These are phyloP conservation scores for Hypomyces rosellus DNA, from an alignment of 2,329 filamentous ascomycete species.

Conservation along the genomic window DNA sequence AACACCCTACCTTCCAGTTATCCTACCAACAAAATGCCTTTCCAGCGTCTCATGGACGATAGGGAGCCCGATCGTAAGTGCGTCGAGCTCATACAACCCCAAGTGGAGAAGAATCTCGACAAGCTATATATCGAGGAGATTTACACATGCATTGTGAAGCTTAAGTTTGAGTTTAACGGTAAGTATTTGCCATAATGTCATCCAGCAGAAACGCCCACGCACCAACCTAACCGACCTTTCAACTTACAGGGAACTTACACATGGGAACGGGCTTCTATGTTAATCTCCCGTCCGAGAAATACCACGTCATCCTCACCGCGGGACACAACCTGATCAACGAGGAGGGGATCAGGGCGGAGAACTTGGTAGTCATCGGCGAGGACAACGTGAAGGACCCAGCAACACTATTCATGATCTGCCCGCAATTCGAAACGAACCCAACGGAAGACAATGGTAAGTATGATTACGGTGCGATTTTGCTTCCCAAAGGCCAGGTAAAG, in stretches of 20 bases:
- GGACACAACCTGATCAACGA: slow-evolving; percentile 4
- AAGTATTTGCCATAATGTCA: background rate
- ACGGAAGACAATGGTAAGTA: background rate
- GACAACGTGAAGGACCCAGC: background rate
- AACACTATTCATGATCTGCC: background rate
- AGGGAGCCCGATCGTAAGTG: too few species aligned
- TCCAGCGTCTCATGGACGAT: too few species aligned
- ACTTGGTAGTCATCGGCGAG: background rate
- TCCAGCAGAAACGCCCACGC: background rate
- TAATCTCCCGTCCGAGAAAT: background rate
- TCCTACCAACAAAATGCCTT: too few species aligned
- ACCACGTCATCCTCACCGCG: slow-evolving; percentile 5
- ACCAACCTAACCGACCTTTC: too few species aligned
- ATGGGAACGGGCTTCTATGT: slow-evolving; percentile 6
- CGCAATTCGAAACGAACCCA: background rate
- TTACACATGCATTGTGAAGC: background rate
- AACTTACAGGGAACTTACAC: background rate
- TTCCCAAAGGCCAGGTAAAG: background rate
- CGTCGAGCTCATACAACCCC: background rate
- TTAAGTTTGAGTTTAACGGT: slow-evolving; percentile 4
- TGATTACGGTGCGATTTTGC: slow-evolving; percentile 4
- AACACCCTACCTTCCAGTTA: too few species aligned
- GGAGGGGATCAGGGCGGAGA: background rate
- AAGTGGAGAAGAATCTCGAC: background rate
- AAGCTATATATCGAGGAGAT: background rate